Conservation (phyloP, 257 asterid species). For the Striga asiatica region DNA sequence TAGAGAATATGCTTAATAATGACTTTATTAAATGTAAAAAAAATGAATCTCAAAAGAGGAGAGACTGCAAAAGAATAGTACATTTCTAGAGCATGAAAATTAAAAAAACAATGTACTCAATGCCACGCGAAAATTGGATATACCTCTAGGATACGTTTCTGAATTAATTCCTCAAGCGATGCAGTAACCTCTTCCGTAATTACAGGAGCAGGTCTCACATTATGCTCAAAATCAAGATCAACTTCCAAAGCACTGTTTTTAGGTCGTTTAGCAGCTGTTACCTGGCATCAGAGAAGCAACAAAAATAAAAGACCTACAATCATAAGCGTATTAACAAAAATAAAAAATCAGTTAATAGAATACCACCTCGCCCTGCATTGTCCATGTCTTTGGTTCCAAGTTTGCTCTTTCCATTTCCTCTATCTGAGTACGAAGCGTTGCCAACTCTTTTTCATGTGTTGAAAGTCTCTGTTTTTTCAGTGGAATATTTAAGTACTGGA, state of each 20-base stretch:
- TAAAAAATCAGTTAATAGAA: conserved; percentile 4
- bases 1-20: neutral
- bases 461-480: conserved; percentile 56
- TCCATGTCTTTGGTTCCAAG: conserved; percentile 83
- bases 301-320: conserved; percentile 8
- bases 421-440: conserved; percentile 50
- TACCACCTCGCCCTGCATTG: conserved; percentile 94
- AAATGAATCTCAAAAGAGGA: neutral
- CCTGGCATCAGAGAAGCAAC: conserved; percentile 32
- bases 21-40: neutral
- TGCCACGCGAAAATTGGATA: neutral
- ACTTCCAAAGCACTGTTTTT: conserved; percentile 92
- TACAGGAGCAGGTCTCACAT: conserved; percentile 84
- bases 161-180: conserved; percentile 75
- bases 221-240: conserved; percentile 87
- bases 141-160: conserved; percentile 81
- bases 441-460: conserved; percentile 71
- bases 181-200: conserved; percentile 76
- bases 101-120: neutral
- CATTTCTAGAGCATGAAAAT: neutral
- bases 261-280: conserved; percentile 80
- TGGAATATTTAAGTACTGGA: conserved; percentile 4
- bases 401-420: conserved; percentile 80
- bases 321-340: conserved; percentile 8
- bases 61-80: neutral